Base-by-base conservation (phyloP, 306 rosid genomes). In the Prunus salicina region DNA sequence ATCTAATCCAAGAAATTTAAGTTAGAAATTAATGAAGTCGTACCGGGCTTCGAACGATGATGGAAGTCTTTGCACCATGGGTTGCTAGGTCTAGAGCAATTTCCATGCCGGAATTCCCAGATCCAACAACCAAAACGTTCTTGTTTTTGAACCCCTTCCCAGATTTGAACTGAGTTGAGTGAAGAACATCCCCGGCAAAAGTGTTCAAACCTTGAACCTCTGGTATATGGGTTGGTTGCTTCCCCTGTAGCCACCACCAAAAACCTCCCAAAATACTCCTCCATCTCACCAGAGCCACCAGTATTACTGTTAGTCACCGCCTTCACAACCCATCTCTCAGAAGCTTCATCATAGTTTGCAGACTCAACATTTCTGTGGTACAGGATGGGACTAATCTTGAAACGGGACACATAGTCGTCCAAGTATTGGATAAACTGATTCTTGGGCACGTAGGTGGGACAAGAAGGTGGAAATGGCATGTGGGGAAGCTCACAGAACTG, bases 41-140 rank as follows among this genome's bases (percentile, higher is more conserved):
- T 86, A 93, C 98, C 86, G 91, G 88, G 81, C 91, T 89, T 70
- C 95, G 84, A 62, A 85, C 77, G 9, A 89, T 10, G 8, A 93
- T 72, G 41, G 91, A 88, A 13, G 98, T 76, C 69, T 64, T 78
- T 45, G 91, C 96, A 69, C 88, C 86, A 15, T 88, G 79, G 66
- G 90, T 84, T 10, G 80, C 60, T 0, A 92, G 74, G 64, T 92
- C 97, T 1, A 84, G 49, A 0, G 96, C 87, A 10, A 92, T 92
- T 53, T 92, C 96, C 93, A 88, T 84, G 30, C 87, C 97, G 28
- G 95, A 92, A 84, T 89, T 91, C 5, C 97, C 97, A 43, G 91
- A 79, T 15, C 97, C 97, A 15, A 89, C 96, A 19, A 92, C 97
- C 57, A 92, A 82, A 82, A 90, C 96, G 30, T 72, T 80, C 53